Conservation (phyloP, 441 rosid genomes). For the Populus hybrid region DNA sequence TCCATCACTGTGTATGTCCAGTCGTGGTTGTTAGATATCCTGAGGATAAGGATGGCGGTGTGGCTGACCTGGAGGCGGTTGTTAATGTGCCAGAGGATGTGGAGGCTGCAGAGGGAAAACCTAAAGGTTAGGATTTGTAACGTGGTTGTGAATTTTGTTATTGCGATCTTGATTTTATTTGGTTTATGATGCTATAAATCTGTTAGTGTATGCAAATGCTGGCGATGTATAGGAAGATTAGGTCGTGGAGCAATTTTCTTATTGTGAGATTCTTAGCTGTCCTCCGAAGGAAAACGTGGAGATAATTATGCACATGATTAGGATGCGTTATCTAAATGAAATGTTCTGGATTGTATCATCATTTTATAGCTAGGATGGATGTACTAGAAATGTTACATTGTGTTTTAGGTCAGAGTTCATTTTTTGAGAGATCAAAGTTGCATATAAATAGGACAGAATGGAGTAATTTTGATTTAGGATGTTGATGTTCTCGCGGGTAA, state of each 20-base stretch:
- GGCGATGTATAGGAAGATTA: background rate
- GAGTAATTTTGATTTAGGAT: background rate
- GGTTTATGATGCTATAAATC: background rate
- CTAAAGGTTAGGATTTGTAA: slow-evolving; percentile 34
- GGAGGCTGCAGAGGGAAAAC: slow-evolving; percentile 22
- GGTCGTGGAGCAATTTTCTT: background rate
- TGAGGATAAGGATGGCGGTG: slow-evolving; percentile 56
- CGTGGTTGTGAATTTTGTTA: background rate
- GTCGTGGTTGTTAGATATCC: slow-evolving; percentile 82
- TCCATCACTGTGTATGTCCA: slow-evolving; percentile 77
- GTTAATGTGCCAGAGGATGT: slow-evolving; percentile 45
- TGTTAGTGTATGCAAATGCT: background rate
- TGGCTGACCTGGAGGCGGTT: slow-evolving; percentile 29
- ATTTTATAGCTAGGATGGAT: background rate
- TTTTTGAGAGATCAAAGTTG: background rate
- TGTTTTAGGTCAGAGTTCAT: background rate
- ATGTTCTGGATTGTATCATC: background rate
- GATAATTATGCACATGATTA: background rate
- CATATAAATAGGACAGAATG: background rate
- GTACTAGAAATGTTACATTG: background rate
- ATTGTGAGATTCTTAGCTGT: background rate
- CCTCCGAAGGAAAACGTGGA: background rate
- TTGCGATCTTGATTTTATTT: background rate
- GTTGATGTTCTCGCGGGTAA: background rate
- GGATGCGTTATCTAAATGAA: background rate